Base-by-base conservation (phyloP, 257 asterid species). In the Nicotiana knightiana region DNA sequence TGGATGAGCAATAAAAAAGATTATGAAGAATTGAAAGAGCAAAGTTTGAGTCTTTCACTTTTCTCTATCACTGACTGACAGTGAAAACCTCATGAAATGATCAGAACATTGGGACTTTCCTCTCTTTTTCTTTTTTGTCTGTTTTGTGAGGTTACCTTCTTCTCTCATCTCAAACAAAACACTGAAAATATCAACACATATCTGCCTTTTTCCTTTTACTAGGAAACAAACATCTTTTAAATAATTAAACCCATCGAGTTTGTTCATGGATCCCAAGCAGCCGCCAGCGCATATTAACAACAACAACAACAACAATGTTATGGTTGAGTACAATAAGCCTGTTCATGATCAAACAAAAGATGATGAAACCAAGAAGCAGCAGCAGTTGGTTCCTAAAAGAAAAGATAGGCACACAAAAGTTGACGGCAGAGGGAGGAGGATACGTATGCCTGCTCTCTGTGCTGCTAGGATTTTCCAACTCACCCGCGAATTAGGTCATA, bases 391-490 rank as follows among this genome's bases (percentile, higher is more conserved):
- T 17, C 94, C 97, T 1, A 91, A 90, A 65, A 80, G 93, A 73
- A 93, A 93, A 71, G 97, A 93, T 80, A 87, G 97, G 16, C 96
- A 93, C 84, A 93, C 93, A 0, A 93, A 93, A 61, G 97, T 93
- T 6, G 97, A 93, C 76, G 97, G 97, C 73, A 85, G 97, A 32
- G 97, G 97, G 37, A 83, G 97, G 67, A 84, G 97, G 75, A 93
- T 93, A 21, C 86, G 97, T 89, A 93, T 93, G 97, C 97, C 97
- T 1, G 97, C 97, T 28, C 89, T 93, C 0, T 91, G 93, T 75
- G 97, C 97, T 4, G 96, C 97, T 9, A 86, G 97, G 61, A 93
- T 93, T 51, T 93, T 93, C 32, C 95, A 93, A 76, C 87, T 93
- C 17, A 92, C 97, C 26, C 58, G 95, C 37, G 97, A 92, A 87